Conservation (phyloP, 1,284 basidiomycete species). For the Lentinula novae-zelandiae region DNA sequence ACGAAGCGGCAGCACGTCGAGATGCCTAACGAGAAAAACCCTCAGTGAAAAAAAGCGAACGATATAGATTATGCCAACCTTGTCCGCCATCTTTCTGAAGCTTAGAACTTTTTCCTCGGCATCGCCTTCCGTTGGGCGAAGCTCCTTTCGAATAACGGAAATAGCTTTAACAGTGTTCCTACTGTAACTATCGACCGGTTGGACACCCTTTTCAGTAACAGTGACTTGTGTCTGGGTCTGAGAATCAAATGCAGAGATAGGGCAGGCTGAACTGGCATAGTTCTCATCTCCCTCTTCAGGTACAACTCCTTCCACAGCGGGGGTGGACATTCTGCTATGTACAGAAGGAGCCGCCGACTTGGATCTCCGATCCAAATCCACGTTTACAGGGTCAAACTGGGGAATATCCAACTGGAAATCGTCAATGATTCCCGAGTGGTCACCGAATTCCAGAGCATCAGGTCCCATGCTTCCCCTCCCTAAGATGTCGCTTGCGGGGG, state of each 20-base stretch:
- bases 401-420: constrained; percentile 66
- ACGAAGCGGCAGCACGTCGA: constrained; percentile 87
- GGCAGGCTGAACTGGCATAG: constrained; percentile 70
- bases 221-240: constrained; percentile 50
- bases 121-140: constrained; percentile 53
- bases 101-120: constrained; percentile 59
- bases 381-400: constrained; percentile 25
- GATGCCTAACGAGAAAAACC: constrained; percentile 55
- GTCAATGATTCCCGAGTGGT: constrained; percentile 48
- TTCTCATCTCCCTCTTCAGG: constrained; percentile 56
- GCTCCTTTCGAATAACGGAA: constrained; percentile 74
- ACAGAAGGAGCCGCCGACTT: constrained; percentile 33
- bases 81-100: constrained; percentile 72
- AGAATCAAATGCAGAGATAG: constrained; percentile 81
- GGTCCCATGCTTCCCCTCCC: constrained; percentile 48
- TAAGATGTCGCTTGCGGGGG: constrained; percentile 51
- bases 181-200: constrained; percentile 54
- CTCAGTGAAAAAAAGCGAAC: constrained; percentile 4
- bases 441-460: constrained; percentile 56
- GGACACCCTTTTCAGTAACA: constrained; percentile 31
- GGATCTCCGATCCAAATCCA: constrained; percentile 36
- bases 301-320: constrained; percentile 48
- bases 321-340: constrained; percentile 66
- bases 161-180: constrained; percentile 91
- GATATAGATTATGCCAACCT: constrained; percentile 42